phyloP scores from a whole-genome alignment of 2,329 filamentous ascomycete species.

The Fusarium buharicum region DNA sequence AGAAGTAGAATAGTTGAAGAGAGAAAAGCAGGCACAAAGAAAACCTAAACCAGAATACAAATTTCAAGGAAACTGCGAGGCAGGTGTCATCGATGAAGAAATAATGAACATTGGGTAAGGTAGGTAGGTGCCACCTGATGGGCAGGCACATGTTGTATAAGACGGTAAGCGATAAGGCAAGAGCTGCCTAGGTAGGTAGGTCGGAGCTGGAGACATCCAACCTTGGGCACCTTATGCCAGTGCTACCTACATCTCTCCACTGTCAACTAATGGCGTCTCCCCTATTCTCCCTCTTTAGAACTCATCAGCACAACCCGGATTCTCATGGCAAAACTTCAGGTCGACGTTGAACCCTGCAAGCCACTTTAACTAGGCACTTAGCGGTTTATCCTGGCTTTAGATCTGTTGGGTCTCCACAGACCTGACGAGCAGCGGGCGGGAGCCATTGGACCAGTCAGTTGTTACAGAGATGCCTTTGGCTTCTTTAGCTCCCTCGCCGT shows the following conservation, averaged over 20 bases:
- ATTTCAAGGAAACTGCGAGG: conserved; percentile 10
- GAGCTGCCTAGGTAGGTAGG: not conserved
- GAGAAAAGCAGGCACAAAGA: conserved; percentile 4
- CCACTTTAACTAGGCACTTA: conserved; percentile 21
- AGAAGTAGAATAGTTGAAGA: conserved; percentile 1
- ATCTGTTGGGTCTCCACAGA: conserved; percentile 33
- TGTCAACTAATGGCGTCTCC: conserved; percentile 25
- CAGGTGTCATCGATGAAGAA: conserved; percentile 18
- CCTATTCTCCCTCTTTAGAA: conserved; percentile 21
- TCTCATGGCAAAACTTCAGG: conserved; percentile 27
- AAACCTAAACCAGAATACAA: conserved; percentile 2
- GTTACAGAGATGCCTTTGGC: conserved; percentile 34
- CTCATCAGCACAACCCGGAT: conserved; percentile 3
- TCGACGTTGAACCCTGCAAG: conserved; percentile 40
- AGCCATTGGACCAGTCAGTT: conserved; percentile 22
- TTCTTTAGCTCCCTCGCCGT: conserved; percentile 3
- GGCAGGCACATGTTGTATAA: conserved; percentile 32
- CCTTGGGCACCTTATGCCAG: too few species aligned
- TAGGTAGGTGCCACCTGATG: conserved; percentile 7
- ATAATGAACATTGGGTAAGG: conserved; percentile 5
- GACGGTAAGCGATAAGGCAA: not conserved
- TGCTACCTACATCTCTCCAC: conserved; percentile 32
- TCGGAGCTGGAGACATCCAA: conserved; percentile 15
- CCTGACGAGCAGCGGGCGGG: conserved; percentile 18
- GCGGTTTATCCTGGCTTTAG: conserved; percentile 18